Evolutionary conservation across 73 alveolate species (phyloP).

Genomic region (Stentor coeruleus): DNA sequence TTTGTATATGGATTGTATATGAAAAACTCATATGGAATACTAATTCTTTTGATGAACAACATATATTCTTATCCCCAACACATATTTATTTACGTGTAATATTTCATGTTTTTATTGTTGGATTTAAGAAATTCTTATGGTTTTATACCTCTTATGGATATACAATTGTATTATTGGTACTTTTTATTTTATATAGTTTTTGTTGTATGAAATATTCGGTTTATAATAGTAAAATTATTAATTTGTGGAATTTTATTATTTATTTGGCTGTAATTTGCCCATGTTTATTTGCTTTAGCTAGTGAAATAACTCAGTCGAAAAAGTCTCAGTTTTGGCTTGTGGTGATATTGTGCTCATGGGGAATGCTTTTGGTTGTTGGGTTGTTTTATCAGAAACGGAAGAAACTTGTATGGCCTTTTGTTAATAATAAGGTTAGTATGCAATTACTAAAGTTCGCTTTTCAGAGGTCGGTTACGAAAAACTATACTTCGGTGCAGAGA

Average conservation of each 20-base stretch:
- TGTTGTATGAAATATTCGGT: not conserved
- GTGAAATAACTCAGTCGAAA: not conserved
- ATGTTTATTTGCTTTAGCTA: not conserved
- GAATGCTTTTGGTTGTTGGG: not conserved
- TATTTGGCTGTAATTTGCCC: not conserved
- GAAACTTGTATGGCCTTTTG: slow-evolving; percentile 17
- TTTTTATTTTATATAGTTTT: too few species aligned
- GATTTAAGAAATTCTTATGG: not conserved
- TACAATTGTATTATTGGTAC: not conserved
- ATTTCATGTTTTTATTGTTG: not conserved
- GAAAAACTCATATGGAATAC: not conserved
- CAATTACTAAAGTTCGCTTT: slow-evolving; percentile 9
- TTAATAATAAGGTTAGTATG: not conserved
- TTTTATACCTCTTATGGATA: not conserved
- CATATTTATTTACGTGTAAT: not conserved
- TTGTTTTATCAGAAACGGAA: not conserved
- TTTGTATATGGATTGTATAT: not conserved
- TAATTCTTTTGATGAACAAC: not conserved
- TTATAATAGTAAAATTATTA: not conserved
- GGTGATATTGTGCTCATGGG: not conserved
- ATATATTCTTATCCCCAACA: not conserved
- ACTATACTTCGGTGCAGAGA: too few species aligned
- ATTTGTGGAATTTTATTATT: not conserved
- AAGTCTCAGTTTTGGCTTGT: not conserved
- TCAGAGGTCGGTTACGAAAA: too few species aligned